Percentiles rank a stretch among this genome's conserved stretches.
phyloP scores from a whole-genome alignment of 805 yeast genomes.

The Kodamaea hsintzibuensis region DNA sequence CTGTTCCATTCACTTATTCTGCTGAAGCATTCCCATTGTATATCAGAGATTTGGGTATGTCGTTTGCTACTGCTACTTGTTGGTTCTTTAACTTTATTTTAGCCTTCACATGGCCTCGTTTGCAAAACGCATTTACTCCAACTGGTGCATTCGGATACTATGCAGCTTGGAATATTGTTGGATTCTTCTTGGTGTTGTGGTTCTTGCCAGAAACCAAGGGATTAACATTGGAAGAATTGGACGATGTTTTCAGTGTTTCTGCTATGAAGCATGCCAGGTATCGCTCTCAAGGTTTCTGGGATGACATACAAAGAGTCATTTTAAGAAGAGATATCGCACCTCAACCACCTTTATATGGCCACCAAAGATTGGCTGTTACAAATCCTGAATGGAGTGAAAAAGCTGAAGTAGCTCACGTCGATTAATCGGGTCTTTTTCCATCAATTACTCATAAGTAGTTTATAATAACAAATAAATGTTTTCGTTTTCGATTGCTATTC shows the following conservation, averaged over 20 bases:
- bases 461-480: constrained; percentile 58
- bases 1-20: constrained; percentile 85
- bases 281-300: constrained; percentile 33
- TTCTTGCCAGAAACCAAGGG: constrained; percentile 73
- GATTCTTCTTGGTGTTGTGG: constrained; percentile 70
- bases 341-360: constrained; percentile 57
- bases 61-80: constrained; percentile 72
- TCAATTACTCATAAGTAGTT: background rate
- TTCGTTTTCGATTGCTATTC: constrained; percentile 40
- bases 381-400: constrained; percentile 64
- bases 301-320: constrained; percentile 48
- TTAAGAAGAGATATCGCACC: constrained; percentile 46
- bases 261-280: constrained; percentile 51
- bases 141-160: constrained; percentile 90
- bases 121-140: constrained; percentile 63
- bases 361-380: constrained; percentile 60
- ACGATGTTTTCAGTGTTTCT: constrained; percentile 67
- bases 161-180: constrained; percentile 79
- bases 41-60: constrained; percentile 78
- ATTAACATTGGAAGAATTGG: constrained; percentile 74
- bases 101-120: constrained; percentile 79
- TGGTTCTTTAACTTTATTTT: constrained; percentile 73
- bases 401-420: constrained; percentile 54
- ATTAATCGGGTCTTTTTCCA: constrained; percentile 16
- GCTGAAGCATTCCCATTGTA: constrained; percentile 84